Conservation (phyloP, 331 rosid species). For the Acacia pycnantha region DNA sequence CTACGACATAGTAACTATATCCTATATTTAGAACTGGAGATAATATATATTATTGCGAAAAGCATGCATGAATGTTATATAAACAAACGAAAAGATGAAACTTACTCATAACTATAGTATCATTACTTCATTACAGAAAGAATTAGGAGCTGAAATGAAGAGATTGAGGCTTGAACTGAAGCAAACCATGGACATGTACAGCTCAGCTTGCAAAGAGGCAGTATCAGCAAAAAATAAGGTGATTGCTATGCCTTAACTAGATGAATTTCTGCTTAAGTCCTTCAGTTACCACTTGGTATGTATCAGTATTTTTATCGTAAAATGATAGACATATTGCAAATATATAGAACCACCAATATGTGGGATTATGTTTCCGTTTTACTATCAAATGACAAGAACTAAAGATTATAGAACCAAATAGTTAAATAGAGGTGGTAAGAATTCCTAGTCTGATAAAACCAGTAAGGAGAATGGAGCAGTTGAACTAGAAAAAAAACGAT, state of each 20-base stretch:
- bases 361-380: background rate
- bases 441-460: background rate
- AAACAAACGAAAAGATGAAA: background rate
- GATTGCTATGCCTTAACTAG: conserved; percentile 1
- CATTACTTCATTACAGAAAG: conserved; percentile 52
- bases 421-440: background rate
- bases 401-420: background rate
- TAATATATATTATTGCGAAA: background rate
- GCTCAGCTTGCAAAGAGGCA: conserved; percentile 98
- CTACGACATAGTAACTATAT: too few relatives aligned
- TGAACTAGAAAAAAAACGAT: background rate
- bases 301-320: background rate
- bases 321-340: background rate
- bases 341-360: background rate
- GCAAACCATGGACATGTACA: conserved; percentile 97
- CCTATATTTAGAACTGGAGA: too few relatives aligned
- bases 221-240: conserved; percentile 92
- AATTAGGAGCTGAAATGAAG: conserved; percentile 81
- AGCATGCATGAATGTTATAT: background rate
- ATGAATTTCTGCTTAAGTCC: background rate
- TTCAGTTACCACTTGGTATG: background rate
- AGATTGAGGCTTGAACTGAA: conserved; percentile 86
- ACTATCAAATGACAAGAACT: background rate
- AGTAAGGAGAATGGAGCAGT: background rate
- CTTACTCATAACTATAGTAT: conserved; percentile 15